A percentile compares a stretch with the other conserved stretches of the same genome.
These are phyloP conservation scores for Protomyces pachydermus DNA, from an alignment of 1,139 yeast species.

Conservation along the genomic window DNA sequence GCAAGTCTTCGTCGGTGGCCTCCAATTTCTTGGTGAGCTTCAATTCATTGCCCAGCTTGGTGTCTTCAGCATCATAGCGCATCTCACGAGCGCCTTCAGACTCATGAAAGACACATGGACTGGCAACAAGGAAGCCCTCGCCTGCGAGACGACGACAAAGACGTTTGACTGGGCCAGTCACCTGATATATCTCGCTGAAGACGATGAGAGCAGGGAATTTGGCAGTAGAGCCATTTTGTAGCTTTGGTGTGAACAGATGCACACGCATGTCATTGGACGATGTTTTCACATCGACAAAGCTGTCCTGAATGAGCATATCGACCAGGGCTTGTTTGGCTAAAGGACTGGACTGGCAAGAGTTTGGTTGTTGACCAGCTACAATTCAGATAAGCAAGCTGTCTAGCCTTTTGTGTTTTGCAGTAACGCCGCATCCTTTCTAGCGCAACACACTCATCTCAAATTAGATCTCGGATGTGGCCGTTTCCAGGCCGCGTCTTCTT, in stretches of 20 bases:
- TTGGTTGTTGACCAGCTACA: too few relatives aligned
- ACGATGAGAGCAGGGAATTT: slow-evolving; percentile 77
- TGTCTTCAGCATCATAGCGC: slow-evolving; percentile 66
- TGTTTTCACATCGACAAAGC: slow-evolving; percentile 60
- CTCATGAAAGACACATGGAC: slow-evolving; percentile 76
- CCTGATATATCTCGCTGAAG: slow-evolving; percentile 77
- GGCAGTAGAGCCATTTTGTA: slow-evolving; percentile 58
- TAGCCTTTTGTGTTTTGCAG: too few relatives aligned
- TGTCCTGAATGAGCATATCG: slow-evolving; percentile 63
- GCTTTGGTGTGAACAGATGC: slow-evolving; percentile 61
- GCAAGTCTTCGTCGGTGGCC: slow-evolving; percentile 73
- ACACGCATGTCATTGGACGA: slow-evolving; percentile 65
- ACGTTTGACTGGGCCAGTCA: slow-evolving; percentile 63
- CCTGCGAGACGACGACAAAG: slow-evolving; percentile 76
- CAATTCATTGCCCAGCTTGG: slow-evolving; percentile 67
- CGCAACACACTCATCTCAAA: too few relatives aligned
- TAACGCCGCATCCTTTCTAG: too few relatives aligned
- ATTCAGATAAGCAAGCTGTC: too few relatives aligned
- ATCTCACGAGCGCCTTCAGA: slow-evolving; percentile 60
- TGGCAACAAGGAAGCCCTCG: slow-evolving; percentile 70
- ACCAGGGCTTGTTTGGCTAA: neutral
- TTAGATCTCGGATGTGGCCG: too few relatives aligned
- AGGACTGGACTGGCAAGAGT: too few relatives aligned
- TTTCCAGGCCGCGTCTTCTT: too few relatives aligned
- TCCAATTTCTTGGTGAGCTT: slow-evolving; percentile 62